A percentile compares a stretch with the other conserved stretches of the same genome.
phyloP scores from a whole-genome alignment of 2,329 filamentous ascomycete species.

The Pseudogymnoascus verrucosus region DNA sequence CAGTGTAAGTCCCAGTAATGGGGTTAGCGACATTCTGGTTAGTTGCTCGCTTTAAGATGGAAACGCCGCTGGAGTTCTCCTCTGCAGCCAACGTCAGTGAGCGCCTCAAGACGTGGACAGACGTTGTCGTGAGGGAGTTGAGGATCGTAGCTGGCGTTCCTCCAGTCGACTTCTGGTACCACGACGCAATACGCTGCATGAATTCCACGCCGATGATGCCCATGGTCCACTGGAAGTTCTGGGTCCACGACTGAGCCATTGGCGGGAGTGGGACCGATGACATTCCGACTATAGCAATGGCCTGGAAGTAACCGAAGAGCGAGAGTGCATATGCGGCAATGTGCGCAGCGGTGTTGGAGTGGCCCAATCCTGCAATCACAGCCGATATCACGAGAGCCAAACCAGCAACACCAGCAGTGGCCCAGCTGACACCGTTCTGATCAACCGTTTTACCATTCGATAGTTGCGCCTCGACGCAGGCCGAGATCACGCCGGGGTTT shows the following conservation, averaged over 20 bases:
- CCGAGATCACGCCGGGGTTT: conserved; percentile 49
- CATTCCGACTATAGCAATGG: conserved; percentile 84
- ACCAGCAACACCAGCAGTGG: conserved; percentile 78
- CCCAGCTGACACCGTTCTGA: conserved; percentile 81
- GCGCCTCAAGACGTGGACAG: conserved; percentile 65
- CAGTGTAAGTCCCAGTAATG: conserved; percentile 49
- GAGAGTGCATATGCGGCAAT: conserved; percentile 89
- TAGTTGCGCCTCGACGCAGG: conserved; percentile 79
- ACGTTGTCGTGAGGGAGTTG: conserved; percentile 63
- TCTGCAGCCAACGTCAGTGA: conserved; percentile 22
- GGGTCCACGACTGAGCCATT: conserved; percentile 86
- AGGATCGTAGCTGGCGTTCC: conserved; percentile 75
- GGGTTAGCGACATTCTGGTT: conserved; percentile 49
- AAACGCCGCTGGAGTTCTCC: conserved; percentile 9
- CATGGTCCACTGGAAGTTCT: conserved; percentile 98
- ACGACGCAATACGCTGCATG: conserved; percentile 80
- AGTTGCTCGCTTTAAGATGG: conserved; percentile 30
- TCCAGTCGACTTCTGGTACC: conserved; percentile 92
- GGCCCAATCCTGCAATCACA: conserved; percentile 80
- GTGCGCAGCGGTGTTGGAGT: conserved; percentile 90
- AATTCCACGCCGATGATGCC: conserved; percentile 85
- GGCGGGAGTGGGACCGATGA: conserved; percentile 74
- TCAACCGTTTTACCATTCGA: conserved; percentile 92
- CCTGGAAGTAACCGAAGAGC: conserved; percentile 89
- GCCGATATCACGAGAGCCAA: conserved; percentile 77